These are phyloP conservation scores for Crithidia bombi DNA, from an alignment of 208 protist species.

Conservation along the genomic window DNA sequence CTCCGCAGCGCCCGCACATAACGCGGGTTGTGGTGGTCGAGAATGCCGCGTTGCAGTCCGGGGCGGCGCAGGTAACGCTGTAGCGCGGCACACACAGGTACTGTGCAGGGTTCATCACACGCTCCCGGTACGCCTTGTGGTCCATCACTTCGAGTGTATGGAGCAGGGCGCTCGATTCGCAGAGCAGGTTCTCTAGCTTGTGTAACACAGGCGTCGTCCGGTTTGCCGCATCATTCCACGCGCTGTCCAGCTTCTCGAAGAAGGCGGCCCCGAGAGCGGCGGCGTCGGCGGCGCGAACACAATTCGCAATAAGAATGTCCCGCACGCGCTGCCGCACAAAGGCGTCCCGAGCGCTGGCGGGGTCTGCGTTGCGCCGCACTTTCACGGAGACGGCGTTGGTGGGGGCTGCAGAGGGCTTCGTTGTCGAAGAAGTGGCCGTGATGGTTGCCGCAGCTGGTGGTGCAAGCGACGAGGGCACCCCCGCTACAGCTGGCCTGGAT, in stretches of 20 bases:
- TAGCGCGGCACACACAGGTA: constrained; percentile 53
- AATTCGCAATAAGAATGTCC: constrained; percentile 44
- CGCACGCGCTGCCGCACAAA: constrained; percentile 48
- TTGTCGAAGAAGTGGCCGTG: neutral
- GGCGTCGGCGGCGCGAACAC: constrained; percentile 21
- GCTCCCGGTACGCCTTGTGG: constrained; percentile 40
- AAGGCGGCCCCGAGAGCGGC: constrained; percentile 25
- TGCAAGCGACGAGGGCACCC: neutral
- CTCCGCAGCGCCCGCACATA: constrained; percentile 76
- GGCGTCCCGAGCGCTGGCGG: neutral
- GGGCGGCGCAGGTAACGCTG: constrained; percentile 29
- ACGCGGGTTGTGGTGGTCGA: constrained; percentile 42
- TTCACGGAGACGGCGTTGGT: neutral
- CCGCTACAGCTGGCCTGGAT: neutral
- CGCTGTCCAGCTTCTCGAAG: constrained; percentile 17
- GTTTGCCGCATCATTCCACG: constrained; percentile 18
- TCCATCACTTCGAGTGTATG: constrained; percentile 39
- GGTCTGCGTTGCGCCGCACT: neutral
- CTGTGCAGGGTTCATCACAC: constrained; percentile 44
- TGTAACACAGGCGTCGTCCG: constrained; percentile 31
- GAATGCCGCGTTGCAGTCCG: constrained; percentile 51
- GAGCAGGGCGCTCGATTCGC: constrained; percentile 46
- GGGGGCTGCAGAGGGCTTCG: neutral
- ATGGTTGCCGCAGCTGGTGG: neutral
- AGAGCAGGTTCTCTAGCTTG: constrained; percentile 31